Evolutionary conservation across 345 rosid species (phyloP), one percentile per base, ranked within the genome.

Genomic region (Rhodomyrtus tomentosa): DNA sequence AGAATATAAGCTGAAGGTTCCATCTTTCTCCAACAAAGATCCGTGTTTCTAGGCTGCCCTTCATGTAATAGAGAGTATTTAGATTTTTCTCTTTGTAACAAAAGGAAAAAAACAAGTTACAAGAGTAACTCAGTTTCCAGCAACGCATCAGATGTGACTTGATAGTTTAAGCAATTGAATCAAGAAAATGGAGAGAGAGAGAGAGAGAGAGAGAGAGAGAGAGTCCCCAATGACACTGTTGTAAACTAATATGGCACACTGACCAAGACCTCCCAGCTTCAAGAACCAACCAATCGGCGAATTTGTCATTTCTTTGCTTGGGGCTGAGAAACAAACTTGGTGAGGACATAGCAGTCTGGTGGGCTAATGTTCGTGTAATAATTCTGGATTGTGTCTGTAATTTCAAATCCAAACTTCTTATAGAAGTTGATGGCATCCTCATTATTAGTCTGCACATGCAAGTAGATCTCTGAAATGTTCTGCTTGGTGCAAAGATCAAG

Each of bases 371-470:
- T 95, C 40, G 92, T 88, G 90, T 96, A 96, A 85, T 96, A 97
- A 90, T 97, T 92, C 89, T 91, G 86, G 89, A 96, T 95, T 81
- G 98, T 94, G 32, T 93, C 98, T 13, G 95, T 93, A 88, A 97
- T 93, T 84, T 94, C 94, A 87, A 96, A 97, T 59, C 95, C 98
- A 72, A 96, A 97, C 91, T 95, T 97, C 93, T 93, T 95, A 87
- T 96, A 97, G 87, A 97, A 96, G 87, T 92, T 93, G 91, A 95
- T 94, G n/a, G 99, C 99, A 38, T 97, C 99, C 80, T 96, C 96
- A 81, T 97, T 96, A 92, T 96, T 95, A 52, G 98, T 96, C 92
- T 96, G 99, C 86, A 97, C 99, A 48, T 96, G 99, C 93, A 97
- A 93, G 92, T 96, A 97, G 88, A 96, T 89, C 90, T 95, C 98